Conservation (phyloP, 2,329 filamentous ascomycete genomes). For the Pestalotiopsis sp. region DNA sequence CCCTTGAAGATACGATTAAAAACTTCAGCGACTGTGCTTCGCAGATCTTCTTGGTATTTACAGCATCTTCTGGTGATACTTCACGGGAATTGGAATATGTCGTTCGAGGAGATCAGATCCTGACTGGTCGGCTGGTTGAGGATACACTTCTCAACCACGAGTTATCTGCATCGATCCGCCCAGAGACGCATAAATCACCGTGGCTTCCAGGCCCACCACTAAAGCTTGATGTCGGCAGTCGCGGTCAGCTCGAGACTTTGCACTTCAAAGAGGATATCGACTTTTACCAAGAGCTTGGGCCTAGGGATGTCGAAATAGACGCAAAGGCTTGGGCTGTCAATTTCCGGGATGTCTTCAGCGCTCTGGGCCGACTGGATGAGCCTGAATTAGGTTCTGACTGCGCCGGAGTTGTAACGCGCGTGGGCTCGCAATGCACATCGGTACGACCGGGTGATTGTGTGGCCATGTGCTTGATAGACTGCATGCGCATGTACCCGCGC, state of each 20-base stretch:
- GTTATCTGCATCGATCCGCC: not conserved
- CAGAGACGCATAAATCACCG: not conserved
- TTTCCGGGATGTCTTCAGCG: constrained; percentile 5
- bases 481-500: constrained; percentile 25
- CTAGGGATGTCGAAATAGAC: constrained; percentile 1
- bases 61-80: not conserved
- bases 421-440: constrained; percentile 27
- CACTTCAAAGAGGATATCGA: constrained; percentile 6
- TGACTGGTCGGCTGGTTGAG: constrained; percentile 1
- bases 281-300: not conserved
- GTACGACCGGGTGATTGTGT: constrained; percentile 21
- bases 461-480: constrained; percentile 16
- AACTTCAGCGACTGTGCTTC: not conserved
- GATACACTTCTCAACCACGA: not conserved
- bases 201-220: not conserved
- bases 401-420: constrained; percentile 6
- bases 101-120: not conserved
- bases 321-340: constrained; percentile 2
- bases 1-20: constrained; percentile 18
- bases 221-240: not conserved
- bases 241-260: constrained; percentile 3
- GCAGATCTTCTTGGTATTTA: not conserved
- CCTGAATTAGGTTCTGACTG: not conserved
- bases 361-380: constrained; percentile 4
- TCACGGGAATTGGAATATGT: constrained; percentile 1